A percentile compares a stretch with the other conserved stretches of the same genome.
Conservation (phyloP, 768 basidiomycete species). For the Boletus sensibilis region DNA sequence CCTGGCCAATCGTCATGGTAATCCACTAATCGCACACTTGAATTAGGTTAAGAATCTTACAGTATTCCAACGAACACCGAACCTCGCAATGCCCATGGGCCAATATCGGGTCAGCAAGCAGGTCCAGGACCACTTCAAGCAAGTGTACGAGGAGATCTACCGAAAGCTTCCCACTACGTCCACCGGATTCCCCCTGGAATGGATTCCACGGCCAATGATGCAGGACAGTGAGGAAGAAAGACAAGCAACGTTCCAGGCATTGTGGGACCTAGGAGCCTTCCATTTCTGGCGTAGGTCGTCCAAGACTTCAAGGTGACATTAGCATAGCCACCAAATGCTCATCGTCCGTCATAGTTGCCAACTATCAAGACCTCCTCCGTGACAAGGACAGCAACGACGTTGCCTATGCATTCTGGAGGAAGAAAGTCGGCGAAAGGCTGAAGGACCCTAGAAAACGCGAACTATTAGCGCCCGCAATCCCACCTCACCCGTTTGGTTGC, state of each 20-base stretch:
- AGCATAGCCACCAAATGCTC: not conserved
- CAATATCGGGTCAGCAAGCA: slow-evolving; percentile 8
- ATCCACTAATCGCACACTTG: not conserved
- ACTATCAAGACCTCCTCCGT: slow-evolving; percentile 2
- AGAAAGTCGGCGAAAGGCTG: slow-evolving; percentile 1
- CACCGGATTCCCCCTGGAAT: not conserved
- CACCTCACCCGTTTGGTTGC: not conserved
- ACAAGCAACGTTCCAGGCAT: too few species aligned
- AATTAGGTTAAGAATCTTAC: slow-evolving; percentile 7
- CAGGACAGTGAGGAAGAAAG: slow-evolving; percentile 8
- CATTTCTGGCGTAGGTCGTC: slow-evolving; percentile 9
- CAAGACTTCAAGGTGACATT: too few species aligned
- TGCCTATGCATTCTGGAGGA: slow-evolving; percentile 13
- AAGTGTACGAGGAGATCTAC: slow-evolving; percentile 8
- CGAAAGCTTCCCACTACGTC: slow-evolving; percentile 1
- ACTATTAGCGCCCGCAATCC: not conserved
- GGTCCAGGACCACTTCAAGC: slow-evolving; percentile 12
- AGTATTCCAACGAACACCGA: slow-evolving; percentile 20
- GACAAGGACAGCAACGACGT: not conserved
- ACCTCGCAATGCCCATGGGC: slow-evolving; percentile 10
- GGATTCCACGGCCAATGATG: slow-evolving; percentile 5
- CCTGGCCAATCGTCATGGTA: not conserved
- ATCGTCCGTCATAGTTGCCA: not conserved
- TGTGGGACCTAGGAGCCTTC: too few species aligned
- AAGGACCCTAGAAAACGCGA: not conserved